Base-by-base conservation (phyloP, 2,329 filamentous ascomycete genomes). In the Lasiodiplodia sp. region DNA sequence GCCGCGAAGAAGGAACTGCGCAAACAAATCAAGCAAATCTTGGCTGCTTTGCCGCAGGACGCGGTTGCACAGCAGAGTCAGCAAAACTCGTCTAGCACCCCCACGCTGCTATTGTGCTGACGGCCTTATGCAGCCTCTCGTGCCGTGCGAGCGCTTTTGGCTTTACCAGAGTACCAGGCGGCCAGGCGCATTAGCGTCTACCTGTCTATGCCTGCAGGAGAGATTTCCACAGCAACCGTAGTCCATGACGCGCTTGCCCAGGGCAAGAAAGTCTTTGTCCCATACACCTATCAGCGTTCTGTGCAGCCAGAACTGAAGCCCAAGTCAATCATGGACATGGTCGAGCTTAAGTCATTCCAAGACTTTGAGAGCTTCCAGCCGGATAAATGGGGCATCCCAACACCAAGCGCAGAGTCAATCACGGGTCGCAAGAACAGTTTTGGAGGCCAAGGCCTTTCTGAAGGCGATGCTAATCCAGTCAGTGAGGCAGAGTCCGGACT, bases 361-460 rank as follows among this genome's bases (percentile, higher is more conserved):
- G 96, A 99, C 78, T 97, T 94, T 78, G 88, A 93, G 71, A 87
- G 87, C 28, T 83, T 98, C 69, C 82, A 89, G 75, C 86, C 86
- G 51, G 96, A 99, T 80, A 89, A 87, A 77, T 99, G 96, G 96
- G 94, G 94, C 11, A 99, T 99, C 71, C 96, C 96, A n/a, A 95
- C 92, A 38, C 87, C 97, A 69, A 85, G 88, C 70, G 82, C 86
- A 62, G 83, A 86, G 23, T 91, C 91, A 2, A 85, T 96, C 3
- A 78, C 85, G 58, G 80, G 84, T 70, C 87, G 94, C 73, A 86
- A 88, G 72, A 93, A 94, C 73, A 90, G 93, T 69, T 87, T 97
- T 67, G 91, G 91, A 51, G 88, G 87, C 14, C 81, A 82, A 2
- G 89, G 84, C n/a, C 69, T 82, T 68, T 80, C 75, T 23, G 68